Conservation (phyloP, 2,329 filamentous ascomycete genomes). For the Beauveria scarabaeidicola region DNA sequence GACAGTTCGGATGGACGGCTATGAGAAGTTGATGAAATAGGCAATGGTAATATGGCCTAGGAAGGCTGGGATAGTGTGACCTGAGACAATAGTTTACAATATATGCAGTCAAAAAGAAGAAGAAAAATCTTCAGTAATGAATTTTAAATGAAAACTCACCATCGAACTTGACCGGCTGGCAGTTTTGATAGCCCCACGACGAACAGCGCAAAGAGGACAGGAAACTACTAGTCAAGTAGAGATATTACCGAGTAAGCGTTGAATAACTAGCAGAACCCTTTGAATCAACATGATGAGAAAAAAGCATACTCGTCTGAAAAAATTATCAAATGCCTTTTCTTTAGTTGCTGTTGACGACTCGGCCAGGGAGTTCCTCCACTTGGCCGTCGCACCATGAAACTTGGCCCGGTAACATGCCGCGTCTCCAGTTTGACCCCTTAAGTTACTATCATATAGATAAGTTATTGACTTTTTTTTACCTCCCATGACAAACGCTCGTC, state of each 20-base stretch:
- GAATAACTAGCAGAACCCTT: too few relatives aligned
- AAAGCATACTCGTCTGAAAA: not conserved
- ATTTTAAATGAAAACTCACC: not conserved
- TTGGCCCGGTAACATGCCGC: conserved; percentile 3
- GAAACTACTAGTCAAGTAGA: too few relatives aligned
- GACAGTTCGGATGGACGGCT: not conserved
- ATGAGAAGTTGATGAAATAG: not conserved
- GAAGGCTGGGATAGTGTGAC: not conserved
- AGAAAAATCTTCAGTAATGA: too few relatives aligned
- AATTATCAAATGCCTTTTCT: not conserved
- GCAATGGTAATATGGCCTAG: not conserved
- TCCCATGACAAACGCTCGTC: too few relatives aligned
- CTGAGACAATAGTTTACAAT: not conserved
- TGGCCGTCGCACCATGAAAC: conserved; percentile 9
- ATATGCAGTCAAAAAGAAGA: not conserved
- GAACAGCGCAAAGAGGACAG: too few relatives aligned
- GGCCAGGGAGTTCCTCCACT: not conserved
- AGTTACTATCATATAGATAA: too few relatives aligned
- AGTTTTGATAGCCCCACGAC: too few relatives aligned
- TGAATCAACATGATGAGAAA: not conserved
- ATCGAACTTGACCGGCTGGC: too few relatives aligned
- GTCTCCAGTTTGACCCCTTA: conserved; percentile 2
- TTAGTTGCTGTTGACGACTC: not conserved
- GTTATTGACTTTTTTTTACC: too few relatives aligned
- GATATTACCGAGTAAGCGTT: too few relatives aligned